Base-by-base conservation (phyloP, 257 asterid genomes). In the Salvia hispanica region DNA sequence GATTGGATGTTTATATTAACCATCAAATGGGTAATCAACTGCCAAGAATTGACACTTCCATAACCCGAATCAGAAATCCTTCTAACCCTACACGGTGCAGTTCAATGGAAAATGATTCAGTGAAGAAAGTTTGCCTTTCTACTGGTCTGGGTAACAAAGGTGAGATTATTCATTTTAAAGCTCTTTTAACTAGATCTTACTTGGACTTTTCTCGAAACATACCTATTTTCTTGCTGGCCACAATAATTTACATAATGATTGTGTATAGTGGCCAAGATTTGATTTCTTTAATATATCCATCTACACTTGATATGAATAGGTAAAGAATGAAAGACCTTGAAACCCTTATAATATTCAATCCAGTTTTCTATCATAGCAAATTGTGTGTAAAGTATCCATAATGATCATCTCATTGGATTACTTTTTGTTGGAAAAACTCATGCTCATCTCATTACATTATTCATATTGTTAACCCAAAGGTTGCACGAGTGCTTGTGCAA, bases 101-200 rank as follows among this genome's bases (percentile, higher is more conserved):
- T 71, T 83, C 92, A 44, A 53, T 50, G 70, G 91, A 85, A 68
- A 75, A 72, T 75, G 78, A 70, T 71, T 68, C 83, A 11, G 73
- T 66, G 28, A 76, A 70, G 79, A 77, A 79, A 80, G 79, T 76
- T 15, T 78, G 70, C 74, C 67, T 73, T 67, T 73, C 89, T 58
- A 40, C 85, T 75, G 80, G 80, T 72, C 82, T 55, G 68, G 80
- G 76, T 66, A 78, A 69, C 73, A 69, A 79, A 85, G 92, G 90
- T 87, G 70, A 65, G 75, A 65, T 39, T 63, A 65, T 61, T 74
- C 39, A 69, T 70, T 33, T 12, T 33, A 47, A 39, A 60, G 47
- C 53, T 52, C 63, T 55, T 63, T 55, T 72, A 48, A 31, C 43
- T 72, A 31, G 7, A 54, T 72, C 43, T 55, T 54, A 45, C 56